Evolutionary conservation across 2,329 filamentous ascomycete genomes (phyloP), one percentile per base, ranked within the genome.

Genomic region (Colletotrichum sojae): DNA sequence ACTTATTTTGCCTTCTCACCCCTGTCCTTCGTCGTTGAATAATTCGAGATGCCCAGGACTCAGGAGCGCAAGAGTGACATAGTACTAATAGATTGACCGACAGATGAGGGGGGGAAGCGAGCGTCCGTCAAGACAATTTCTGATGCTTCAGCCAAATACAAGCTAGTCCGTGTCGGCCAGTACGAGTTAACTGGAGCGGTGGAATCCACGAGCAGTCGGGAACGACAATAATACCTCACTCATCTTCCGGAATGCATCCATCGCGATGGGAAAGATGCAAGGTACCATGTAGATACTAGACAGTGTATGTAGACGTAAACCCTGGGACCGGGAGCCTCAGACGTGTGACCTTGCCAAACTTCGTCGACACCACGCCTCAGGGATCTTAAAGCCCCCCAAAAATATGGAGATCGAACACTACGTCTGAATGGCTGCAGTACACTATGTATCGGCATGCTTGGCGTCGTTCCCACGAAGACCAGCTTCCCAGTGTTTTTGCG

Each of bases 201-300:
- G 25, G 20, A 3, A 40, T 6, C 31, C 9, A 22, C 25, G 15
- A 31, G 43, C 39, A 43, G 54, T 36, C 51, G 43, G 49, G 51
- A 60, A 45, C 36, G 55, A 45, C 36, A 55, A 46, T 51, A 45
- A 52, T 66, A 55, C 49, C 53, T 69, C 55, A 49, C 22, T 69
- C 55, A 49, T n/a, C 22, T 55, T 18, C 27, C 31, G 51, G 55
- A 66, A 60, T 66, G 66, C 62, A 40, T n/a, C 31, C 43, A 51
- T 56, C 18, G 20, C 15, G 48, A 43, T 60, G 49, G 51, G 43
- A 49, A 45, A 66, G 54, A 39, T 54, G 25, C 12, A 51, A 63
- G 22, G 60, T 39, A 39, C 15, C 31, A 57, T 43, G 10, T 40
- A 40, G 22, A 25, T 25, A 25, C 22, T 25, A 25, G 22, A 25